Evolutionary conservation across 2,329 filamentous ascomycete genomes (phyloP), one percentile per base, ranked within the genome.

Genomic region (Lecanoromycetidae sp.): DNA sequence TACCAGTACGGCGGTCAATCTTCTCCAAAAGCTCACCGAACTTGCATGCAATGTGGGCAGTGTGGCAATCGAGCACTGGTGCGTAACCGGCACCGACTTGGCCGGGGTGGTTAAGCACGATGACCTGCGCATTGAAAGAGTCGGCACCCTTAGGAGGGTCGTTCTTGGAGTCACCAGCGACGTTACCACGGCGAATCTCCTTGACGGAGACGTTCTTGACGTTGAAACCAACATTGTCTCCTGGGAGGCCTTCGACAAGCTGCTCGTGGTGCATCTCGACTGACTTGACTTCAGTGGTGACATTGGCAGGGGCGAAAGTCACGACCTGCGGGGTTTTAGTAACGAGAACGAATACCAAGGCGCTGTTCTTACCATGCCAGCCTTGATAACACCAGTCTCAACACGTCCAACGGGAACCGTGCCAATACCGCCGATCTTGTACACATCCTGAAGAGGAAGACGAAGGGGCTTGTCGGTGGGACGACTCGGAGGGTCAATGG

Each of bases 191-290:
- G 75, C 91, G 91, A 69, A 98, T 94, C 72, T 98, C 91, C 88
- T 98, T 98, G 77, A 98, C 91, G 73, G 91, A 96, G 66, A 98
- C 91, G 91, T 98, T 98, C 88, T 98, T 98, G 77, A 98, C 90
- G 86, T 98, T 98, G 88, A 98, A 98, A 65, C 91, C 91, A 71
- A 98, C 91, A 80, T 98, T 98, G 86, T 98, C 91, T 82, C 91
- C 91, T 67, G 91, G 91, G 60, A 85, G 67, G 85, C 91, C 91
- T 80, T 94, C 83, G 58, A 70, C 55, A 62, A 98, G 88, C 84
- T 95, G 88, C 80, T 95, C 87, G 87, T 96, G 90, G 82, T 95
- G 90, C 91, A 98, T 98, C 80, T 98, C 91, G 66, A 98, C 91
- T 73, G 90, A 96, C 87, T 98, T 98, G 82, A 96, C 91, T 86